Conservation (phyloP, 129 eudicot genomes). For the Heracleum sosnowskyi region DNA sequence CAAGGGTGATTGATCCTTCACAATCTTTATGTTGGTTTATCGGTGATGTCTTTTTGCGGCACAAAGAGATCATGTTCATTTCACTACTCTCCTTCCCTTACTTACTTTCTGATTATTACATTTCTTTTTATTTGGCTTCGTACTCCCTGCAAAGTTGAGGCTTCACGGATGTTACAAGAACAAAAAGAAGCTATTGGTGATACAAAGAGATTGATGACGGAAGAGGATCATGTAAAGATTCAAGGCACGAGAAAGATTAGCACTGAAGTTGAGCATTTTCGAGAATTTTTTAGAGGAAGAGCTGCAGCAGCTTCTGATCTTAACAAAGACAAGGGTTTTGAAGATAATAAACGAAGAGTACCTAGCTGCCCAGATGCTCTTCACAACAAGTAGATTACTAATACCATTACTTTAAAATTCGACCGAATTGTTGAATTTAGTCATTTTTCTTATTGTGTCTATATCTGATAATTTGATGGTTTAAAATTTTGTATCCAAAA, state of each 20-base stretch:
- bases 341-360: slow-evolving; percentile 58
- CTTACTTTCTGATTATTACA: slow-evolving; percentile 31
- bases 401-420: too few relatives aligned
- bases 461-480: not conserved
- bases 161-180: slow-evolving; percentile 30
- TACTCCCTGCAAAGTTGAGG: slow-evolving; percentile 29
- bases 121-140: slow-evolving; percentile 35
- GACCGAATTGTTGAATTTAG: too few relatives aligned
- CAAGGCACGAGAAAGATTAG: not conserved
- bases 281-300: slow-evolving; percentile 43
- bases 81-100: slow-evolving; percentile 17
- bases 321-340: slow-evolving; percentile 28
- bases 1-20: not conserved
- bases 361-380: slow-evolving; percentile 98
- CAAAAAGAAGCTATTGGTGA: not conserved
- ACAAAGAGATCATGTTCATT: slow-evolving; percentile 11
- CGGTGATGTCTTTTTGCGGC: slow-evolving; percentile 55
- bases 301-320: slow-evolving; percentile 19
- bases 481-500: slow-evolving; percentile 41
- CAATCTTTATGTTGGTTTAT: slow-evolving; percentile 36
- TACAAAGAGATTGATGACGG: not conserved
- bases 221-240: not conserved
- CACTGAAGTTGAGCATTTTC: slow-evolving; percentile 26
- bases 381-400: slow-evolving; percentile 43
- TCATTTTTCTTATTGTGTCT: too few relatives aligned